These are phyloP conservation scores for Ajuga reptans DNA, from an alignment of 305 asterid species.

Conservation along the genomic window DNA sequence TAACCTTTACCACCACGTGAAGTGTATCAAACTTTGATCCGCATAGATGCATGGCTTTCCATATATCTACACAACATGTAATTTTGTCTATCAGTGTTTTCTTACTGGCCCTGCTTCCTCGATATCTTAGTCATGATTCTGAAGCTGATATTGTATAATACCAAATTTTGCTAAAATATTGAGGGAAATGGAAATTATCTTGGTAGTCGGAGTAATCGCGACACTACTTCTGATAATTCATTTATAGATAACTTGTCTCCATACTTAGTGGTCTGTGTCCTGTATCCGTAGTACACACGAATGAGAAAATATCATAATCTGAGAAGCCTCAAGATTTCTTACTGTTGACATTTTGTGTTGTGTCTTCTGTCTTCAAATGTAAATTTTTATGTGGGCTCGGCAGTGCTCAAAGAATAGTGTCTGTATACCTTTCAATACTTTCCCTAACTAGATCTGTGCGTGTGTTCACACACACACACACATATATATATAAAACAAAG, in stretches of 20 bases:
- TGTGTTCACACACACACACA: background rate
- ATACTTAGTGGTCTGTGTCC: background rate
- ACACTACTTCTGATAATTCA: too few species aligned
- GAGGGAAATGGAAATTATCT: background rate
- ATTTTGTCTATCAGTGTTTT: background rate
- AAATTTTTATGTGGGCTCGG: background rate
- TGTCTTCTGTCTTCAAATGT: background rate
- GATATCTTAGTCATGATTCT: background rate
- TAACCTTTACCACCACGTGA: background rate
- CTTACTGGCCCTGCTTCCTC: background rate
- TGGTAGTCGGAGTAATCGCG: too few species aligned
- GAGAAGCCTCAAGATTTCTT: constrained; percentile 2
- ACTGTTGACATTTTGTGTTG: background rate
- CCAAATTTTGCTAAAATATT: background rate
- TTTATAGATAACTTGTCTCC: background rate
- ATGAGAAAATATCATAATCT: background rate
- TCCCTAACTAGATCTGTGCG: background rate
- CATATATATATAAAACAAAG: background rate
- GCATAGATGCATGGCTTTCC: background rate
- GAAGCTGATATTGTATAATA: background rate
- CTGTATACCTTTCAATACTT: background rate
- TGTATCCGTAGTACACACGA: background rate
- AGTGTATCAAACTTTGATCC: background rate
- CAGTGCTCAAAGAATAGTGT: background rate
- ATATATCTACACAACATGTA: background rate